Percentiles rank a stretch among this genome's conserved stretches.
Evolutionary conservation across 2,329 filamentous ascomycete genomes (phyloP).

Genomic region (Arthrobotrys iridis): DNA sequence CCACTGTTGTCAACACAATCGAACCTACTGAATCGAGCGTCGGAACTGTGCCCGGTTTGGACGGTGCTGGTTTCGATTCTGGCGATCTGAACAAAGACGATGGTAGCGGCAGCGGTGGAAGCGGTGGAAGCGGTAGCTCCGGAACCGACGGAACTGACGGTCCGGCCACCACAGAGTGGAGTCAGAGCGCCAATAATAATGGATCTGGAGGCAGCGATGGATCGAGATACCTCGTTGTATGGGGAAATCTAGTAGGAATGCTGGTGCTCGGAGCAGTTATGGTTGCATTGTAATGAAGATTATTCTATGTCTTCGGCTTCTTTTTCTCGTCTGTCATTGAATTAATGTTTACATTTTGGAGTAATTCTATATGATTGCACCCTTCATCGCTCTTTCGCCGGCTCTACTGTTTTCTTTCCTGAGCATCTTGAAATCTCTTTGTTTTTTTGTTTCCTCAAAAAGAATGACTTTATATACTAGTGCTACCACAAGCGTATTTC

Average conservation of each 20-base stretch:
- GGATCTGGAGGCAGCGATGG: slow-evolving; percentile 4
- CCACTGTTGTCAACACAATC: slow-evolving; percentile 59
- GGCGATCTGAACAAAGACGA: slow-evolving; percentile 57
- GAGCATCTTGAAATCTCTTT: background rate
- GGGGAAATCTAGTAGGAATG: slow-evolving; percentile 39
- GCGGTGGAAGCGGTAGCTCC: slow-evolving; percentile 60
- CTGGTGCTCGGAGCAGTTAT: slow-evolving; percentile 30
- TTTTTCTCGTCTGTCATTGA: slow-evolving; percentile 28
- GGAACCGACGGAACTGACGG: slow-evolving; percentile 56
- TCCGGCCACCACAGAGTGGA: slow-evolving; percentile 38
- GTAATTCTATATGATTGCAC: slow-evolving; percentile 32
- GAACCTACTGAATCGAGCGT: slow-evolving; percentile 60
- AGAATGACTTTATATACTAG: slow-evolving; percentile 27
- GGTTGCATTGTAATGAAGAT: slow-evolving; percentile 22
- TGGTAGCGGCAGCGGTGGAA: slow-evolving; percentile 54
- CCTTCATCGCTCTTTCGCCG: background rate
- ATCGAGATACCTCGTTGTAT: slow-evolving; percentile 7
- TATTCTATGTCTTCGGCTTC: slow-evolving; percentile 9
- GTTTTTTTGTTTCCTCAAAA: slow-evolving; percentile 4
- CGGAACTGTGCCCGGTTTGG: slow-evolving; percentile 68
- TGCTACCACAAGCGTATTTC: background rate
- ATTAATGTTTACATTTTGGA: slow-evolving; percentile 17
- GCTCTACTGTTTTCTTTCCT: background rate
- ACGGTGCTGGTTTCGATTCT: slow-evolving; percentile 65
- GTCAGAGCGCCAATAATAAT: slow-evolving; percentile 16